phyloP scores from a whole-genome alignment of 2,329 filamentous ascomycete species.

The Sporothrix protearum region DNA sequence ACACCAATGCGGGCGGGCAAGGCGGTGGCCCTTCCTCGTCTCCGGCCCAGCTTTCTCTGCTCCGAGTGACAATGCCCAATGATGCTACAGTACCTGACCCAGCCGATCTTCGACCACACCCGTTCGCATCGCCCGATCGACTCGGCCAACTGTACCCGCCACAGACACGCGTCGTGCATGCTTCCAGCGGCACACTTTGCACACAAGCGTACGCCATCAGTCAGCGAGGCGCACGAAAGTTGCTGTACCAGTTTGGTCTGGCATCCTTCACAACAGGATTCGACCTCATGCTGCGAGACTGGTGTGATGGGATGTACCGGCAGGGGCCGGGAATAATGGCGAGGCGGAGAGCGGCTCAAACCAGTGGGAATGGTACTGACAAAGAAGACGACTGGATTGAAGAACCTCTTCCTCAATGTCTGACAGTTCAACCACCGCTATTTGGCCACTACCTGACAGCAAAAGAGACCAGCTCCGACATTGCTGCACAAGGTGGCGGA shows the following conservation, averaged over 20 bases:
- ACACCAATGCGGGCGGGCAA: background rate
- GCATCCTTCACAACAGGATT: constrained; percentile 40
- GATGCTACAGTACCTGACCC: constrained; percentile 39
- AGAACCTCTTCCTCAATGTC: constrained; percentile 27
- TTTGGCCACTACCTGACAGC: constrained; percentile 33
- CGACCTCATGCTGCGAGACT: constrained; percentile 46
- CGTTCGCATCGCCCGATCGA: constrained; percentile 37
- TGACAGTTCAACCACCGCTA: constrained; percentile 35
- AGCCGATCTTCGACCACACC: constrained; percentile 36
- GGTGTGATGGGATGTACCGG: constrained; percentile 41
- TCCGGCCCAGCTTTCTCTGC: constrained; percentile 11
- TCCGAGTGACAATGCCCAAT: constrained; percentile 29
- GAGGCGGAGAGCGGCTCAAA: background rate
- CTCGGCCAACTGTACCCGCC: constrained; percentile 35
- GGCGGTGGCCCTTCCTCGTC: background rate
- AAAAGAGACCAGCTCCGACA: constrained; percentile 32
- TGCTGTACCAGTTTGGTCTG: constrained; percentile 45
- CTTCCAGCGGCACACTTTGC: constrained; percentile 41
- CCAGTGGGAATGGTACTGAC: background rate
- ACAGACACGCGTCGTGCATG: constrained; percentile 46
- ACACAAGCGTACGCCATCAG: constrained; percentile 43
- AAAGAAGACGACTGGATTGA: background rate
- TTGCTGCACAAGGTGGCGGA: constrained; percentile 33
- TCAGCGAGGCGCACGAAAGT: constrained; percentile 42
- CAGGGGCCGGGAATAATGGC: background rate